Base-by-base conservation (phyloP, 2,329 filamentous ascomycete genomes). In the Dactylellina haptotyla region DNA sequence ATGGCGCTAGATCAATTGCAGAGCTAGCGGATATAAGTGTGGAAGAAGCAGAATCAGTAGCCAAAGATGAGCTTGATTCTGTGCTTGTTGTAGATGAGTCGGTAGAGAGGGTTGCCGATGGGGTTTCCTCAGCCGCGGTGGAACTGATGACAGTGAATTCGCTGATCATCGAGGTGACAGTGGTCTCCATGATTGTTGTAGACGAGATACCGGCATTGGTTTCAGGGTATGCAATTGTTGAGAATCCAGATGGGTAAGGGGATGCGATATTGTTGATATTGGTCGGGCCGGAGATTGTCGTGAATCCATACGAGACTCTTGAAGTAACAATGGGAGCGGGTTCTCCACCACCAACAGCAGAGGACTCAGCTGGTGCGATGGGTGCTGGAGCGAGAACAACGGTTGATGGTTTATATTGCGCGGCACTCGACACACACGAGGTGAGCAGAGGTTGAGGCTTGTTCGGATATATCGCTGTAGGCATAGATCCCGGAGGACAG, bases 191-290 rank as follows among this genome's bases (percentile, higher is more conserved):
- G 34, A 28, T 57, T 23, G 45, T 5, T 20, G 25, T 50, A 3
- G 45, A 50, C 20, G 23, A 26, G 16, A 26, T 25, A 50, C 25
- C 18, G 45, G 16, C 20, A 6, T 6, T 3, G 50, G 34, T 10
- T 34, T 20, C 30, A 1, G 69, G 69, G 39, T 8, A 54, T 26
- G 69, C 25, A 12, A 73, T 73, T 5, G 69, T 66, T 30, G 50
- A 48, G 39, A 73, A 73, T 9, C 69, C 69, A 5, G 61, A 62
- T 9, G 69, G 48, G 18, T 26, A 23, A 73, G 28, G n/a, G n/a
- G n/a, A n/a, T n/a, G n/a, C n/a, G n/a, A n/a, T 4, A 28, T 45
- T 9, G 51, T 37, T 25, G 28, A 28, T 2, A 20, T 20, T 16
- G 25, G 61, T 23, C n/a, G 48, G 20, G 14, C 20, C 45, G 4